Base-by-base conservation (phyloP, 1,139 yeast species). In the Diutina ranongensis region DNA sequence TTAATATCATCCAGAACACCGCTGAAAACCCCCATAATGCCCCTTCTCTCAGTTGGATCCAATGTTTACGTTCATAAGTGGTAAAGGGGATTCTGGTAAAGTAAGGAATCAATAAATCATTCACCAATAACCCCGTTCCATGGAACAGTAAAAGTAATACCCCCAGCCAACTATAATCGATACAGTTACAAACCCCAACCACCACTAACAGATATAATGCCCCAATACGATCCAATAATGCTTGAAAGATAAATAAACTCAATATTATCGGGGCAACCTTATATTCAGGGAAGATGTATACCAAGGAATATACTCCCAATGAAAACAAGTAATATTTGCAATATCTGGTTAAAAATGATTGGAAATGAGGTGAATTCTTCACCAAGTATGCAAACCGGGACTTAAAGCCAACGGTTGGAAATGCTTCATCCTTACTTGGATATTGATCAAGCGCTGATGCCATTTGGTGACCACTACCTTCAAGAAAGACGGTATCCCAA, bases 1-100 rank as follows among this genome's bases (percentile, higher is more conserved):
- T n/a, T 12, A 38, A 9, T n/a, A 75, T 54, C 45, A 65, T 51
- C 51, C 65, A 75, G 57, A 71, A 74, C 44, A 71, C 68, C n/a
- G 75, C 56, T 1, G 80, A 77, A 52, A 76, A 78, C 2, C 84
- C 84, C 52, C 74, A 73, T 41, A 79, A 58, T 18, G 76, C 66
- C 0, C 84, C 84, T 46, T 73, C 76, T 35, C 85, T 64, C 10
- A 80, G 71, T 19, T 64, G 63, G 46, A 67, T 60, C 85, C 85
- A 79, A 46, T 66, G 70, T 10, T 65, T 63, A 44, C 63, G 63
- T 46, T 76, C 78, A n/a, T 59, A 51, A n/a, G 54, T 56, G 8
- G 69, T 58, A 49, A 77, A 71, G 9, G 76, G 73, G 19, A 76
- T 61, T 21, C 75, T 60, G 13, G 64, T 56, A 57, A 79, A 75